Base-by-base conservation (phyloP, 2,329 filamentous ascomycete species). In the Neofusicoccum sp. region DNA sequence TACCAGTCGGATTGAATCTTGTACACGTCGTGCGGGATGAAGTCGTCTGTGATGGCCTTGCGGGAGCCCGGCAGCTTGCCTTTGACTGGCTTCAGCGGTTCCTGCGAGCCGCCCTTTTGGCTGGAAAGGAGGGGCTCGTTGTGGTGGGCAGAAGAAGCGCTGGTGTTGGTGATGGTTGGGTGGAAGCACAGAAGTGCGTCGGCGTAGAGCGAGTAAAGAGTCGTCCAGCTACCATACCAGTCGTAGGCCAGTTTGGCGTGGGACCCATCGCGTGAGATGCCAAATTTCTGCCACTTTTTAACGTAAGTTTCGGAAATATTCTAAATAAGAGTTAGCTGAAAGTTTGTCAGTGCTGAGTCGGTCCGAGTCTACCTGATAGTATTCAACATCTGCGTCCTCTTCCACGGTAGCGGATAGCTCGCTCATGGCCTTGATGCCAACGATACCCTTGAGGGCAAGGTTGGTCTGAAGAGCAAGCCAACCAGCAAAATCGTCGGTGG, bases 151-250 rank as follows among this genome's bases (percentile, higher is more conserved):
- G 56, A 51, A 60, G 47, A 41, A 20, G 69, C 66, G 30, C 64
- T 44, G 34, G 49, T 49, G 36, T 76, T 70, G 3, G 79, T 79
- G 61, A 76, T 76, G 28, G 80, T 78, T 30, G 85, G 80, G 68
- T 93, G 89, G 79, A 95, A 95, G 76, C 90, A 95, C 34, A 95
- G 84, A 24, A 93, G 80, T 30, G 85, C 85, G 75, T 96, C 91
- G 12, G 88, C 86, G 75, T 91, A 96, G 28, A 96, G 82, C 70
- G 92, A 93, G 79, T 96, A 96, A 36, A 96, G 82, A 0, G 89
- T 91, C 6, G 89, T 91, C 89, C 89, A 93, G 54, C 88, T 90
- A 12, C 89, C 89, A 65, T 89, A 89, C 80, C 88, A 87, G 70
- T 91, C 83, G 75, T 96, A 96, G 9, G 88, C 85, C 8, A 96